Evolutionary conservation across 139 green algal species (phyloP).

Genomic region (Bryopsis sp.): DNA sequence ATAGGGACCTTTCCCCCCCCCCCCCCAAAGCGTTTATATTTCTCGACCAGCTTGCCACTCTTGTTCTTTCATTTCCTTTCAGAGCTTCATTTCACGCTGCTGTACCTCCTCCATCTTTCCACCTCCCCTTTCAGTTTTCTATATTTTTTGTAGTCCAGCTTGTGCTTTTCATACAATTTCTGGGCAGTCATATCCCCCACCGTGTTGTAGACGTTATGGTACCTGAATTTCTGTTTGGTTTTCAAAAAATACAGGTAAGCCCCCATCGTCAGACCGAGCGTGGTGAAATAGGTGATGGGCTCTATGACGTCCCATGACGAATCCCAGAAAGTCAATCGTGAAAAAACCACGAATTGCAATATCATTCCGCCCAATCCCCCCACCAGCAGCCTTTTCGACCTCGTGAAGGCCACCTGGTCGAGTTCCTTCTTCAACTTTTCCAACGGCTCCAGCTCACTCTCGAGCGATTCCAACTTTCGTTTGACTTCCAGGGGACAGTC

Average conservation of each 20-base stretch:
- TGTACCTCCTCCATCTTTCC: too few species aligned
- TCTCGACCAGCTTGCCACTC: too few species aligned
- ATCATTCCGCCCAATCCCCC: not conserved
- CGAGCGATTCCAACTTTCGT: conserved; percentile 18
- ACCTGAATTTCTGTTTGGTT: not conserved
- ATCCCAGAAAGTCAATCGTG: conserved; percentile 44
- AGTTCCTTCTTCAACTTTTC: conserved; percentile 15
- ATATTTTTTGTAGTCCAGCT: too few species aligned
- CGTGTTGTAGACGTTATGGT: too few species aligned
- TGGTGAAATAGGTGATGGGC: conserved; percentile 31
- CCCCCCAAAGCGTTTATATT: too few species aligned
- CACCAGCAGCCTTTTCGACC: not conserved
- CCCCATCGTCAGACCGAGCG: conserved; percentile 6
- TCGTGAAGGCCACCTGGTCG: conserved; percentile 16
- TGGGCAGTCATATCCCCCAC: too few species aligned
- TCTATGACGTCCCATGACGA: conserved; percentile 50
- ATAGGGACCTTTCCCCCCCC: too few species aligned
- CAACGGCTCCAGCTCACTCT: conserved; percentile 24
- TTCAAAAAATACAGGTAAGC: conserved; percentile 18
- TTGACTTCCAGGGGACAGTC: conserved; percentile 14
- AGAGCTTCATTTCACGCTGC: too few species aligned
- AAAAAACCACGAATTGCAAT: conserved; percentile 26
- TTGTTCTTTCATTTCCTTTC: too few species aligned
- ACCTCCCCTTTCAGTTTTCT: too few species aligned
- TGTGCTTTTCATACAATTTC: too few species aligned